Evolutionary conservation across 2,329 filamentous ascomycete species (phyloP), one percentile per base, ranked within the genome.

Genomic region (Neofusicoccum umdonicola): DNA sequence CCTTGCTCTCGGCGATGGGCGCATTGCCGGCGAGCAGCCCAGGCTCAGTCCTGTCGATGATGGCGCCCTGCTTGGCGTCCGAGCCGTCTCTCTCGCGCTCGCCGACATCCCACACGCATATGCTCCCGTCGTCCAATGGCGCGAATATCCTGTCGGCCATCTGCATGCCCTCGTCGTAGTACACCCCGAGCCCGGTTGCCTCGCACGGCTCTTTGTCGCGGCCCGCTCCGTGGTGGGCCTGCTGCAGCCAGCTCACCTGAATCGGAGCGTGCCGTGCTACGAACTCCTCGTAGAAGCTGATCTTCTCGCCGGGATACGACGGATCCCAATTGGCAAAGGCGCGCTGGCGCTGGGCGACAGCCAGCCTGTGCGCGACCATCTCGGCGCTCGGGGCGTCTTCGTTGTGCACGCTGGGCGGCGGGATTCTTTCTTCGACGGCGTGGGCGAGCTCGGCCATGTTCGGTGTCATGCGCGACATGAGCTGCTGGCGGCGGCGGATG

Each of bases 221-320:
- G 42, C 69, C 68, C 4, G 80, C 52, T 76, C 80, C 60, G 22
- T 71, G 65, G 34, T 71, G 69, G 35, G 89, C 88, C 63, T 86
- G 83, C 72, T 93, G 85, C 47, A 96, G 82, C 93, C 93, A 97
- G 70, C 85, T 89, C 62, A 92, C 81, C 13, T 83, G 84, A n/a
- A 92, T 83, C 0, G 89, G 88, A 0, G 87, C 92, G 76, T 93
- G 85, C 39, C 93, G 85, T 62, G 93, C 91, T 67, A 96, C 89
- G 72, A 93, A 97, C 76, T 97, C 93, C 63, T 90, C 85, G 75
- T 96, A 97, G 90, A 92, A 97, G 56, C 90, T 87, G 19, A 93
- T 83, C 45, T 81, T 82, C 77, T 97, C 93, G 4, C 78, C 80
- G 0, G 88, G 85, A 68, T 90, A 92, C 0, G 86, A 87, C 0